These are phyloP conservation scores for Trypanosoma melophagium DNA, from an alignment of 208 protist genomes.

Conservation along the genomic window DNA sequence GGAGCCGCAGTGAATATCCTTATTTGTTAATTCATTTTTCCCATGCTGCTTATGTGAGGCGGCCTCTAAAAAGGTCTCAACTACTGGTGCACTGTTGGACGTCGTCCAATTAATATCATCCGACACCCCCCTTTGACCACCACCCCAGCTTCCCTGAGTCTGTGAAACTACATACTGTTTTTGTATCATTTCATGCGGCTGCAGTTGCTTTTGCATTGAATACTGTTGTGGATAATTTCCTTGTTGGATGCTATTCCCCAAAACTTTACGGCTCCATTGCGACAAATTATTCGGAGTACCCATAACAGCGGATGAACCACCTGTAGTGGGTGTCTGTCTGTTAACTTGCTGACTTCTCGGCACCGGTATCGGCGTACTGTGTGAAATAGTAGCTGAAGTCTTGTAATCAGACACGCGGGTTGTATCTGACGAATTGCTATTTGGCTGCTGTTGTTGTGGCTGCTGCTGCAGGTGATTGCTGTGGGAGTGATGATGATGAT, in stretches of 20 bases:
- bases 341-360: slow-evolving; percentile 31
- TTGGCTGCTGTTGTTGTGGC: slow-evolving; percentile 6
- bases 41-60: not conserved
- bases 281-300: not conserved
- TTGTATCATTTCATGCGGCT: not conserved
- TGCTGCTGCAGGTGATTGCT: not conserved
- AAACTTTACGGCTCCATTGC: slow-evolving; percentile 18
- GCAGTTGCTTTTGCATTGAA: not conserved
- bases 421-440: not conserved
- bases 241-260: slow-evolving; percentile 9
- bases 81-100: not conserved
- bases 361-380: slow-evolving; percentile 28
- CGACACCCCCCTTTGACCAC: not conserved
- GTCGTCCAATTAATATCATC: slow-evolving; percentile 10
- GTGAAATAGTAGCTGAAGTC: not conserved
- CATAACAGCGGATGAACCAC: not conserved
- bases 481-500: slow-evolving; percentile 2
- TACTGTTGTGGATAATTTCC: not conserved
- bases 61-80: slow-evolving; percentile 2
- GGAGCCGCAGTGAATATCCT: not conserved
- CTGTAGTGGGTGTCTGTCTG: not conserved
- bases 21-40: not conserved
- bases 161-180: slow-evolving; percentile 4
- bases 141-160: slow-evolving; percentile 5
- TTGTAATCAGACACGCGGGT: slow-evolving; percentile 15